Evolutionary conservation across 2,329 filamentous ascomycete species (phyloP), one percentile per base, ranked within the genome.

Genomic region (Ophiostoma ulmi): DNA sequence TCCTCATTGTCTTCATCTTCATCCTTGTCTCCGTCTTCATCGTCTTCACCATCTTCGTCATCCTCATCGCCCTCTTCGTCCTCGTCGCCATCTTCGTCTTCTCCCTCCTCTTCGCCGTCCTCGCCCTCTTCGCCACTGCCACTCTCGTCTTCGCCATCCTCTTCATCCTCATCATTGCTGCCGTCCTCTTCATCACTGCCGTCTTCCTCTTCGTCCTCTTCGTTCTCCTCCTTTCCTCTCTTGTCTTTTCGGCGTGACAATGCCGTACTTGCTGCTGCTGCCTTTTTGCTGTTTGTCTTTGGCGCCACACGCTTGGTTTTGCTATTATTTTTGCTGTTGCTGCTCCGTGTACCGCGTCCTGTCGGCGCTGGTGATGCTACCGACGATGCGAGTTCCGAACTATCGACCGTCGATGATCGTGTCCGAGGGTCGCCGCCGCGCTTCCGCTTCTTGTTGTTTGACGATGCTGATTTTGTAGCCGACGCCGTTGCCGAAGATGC

Each of bases 391-490:
- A 71, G 66, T 26, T 72, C 73, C 3, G 68, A 61, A 67, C 74
- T 75, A 26, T 74, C 73, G n/a, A 73, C 74, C 0, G 74, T 75
- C 5, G 73, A 73, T 20, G 74, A 75, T 35, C 75, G 70, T 36
- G 72, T 74, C 55, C 71, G 68, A 52, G 69, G 20, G 17, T 70
- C 52, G 13, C 73, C 73, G n/a, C 72, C 72, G 20, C 74, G 74
- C 65, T 75, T 75, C n/a, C 74, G 71, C 61, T 75, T 74, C n/a
- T 38, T 38, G 38, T 38, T 38, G 61, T 20, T 35, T 13, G 61
- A 64, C 2, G 31, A 64, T 2, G 35, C 14, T 2, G 70, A 58
- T 39, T 67, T 72, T 2, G 58, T 68, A 5, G 52, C 22, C 26
- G 67, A 58, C 20, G 67, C 67, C 5, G 71, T 38, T 17, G 69